Percentiles rank a stretch among this genome's conserved stretches.
Conservation (phyloP, 495 filamentous ascomycete species). For the Letharia lupina region DNA sequence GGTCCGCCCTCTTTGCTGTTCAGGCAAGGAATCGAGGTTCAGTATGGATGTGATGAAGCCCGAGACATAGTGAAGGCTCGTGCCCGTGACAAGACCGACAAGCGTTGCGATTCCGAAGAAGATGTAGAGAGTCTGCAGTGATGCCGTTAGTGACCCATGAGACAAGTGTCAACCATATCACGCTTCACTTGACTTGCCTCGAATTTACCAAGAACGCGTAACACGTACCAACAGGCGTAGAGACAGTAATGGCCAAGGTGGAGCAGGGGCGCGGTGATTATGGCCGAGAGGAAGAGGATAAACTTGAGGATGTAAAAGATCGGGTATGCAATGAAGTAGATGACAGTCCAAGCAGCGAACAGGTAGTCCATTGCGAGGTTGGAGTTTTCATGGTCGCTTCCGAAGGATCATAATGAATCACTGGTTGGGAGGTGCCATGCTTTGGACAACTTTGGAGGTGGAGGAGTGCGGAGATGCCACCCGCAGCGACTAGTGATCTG, state of each 20-base stretch:
- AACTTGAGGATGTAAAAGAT: constrained; percentile 29
- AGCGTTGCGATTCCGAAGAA: constrained; percentile 53
- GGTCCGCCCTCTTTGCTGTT: constrained; percentile 11
- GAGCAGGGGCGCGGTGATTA: constrained; percentile 40
- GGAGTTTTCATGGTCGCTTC: constrained; percentile 15
- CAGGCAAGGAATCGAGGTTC: constrained; percentile 9
- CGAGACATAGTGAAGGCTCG: constrained; percentile 38
- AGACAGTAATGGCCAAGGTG: constrained; percentile 34
- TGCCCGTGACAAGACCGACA: constrained; percentile 46
- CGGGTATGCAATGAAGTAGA: constrained; percentile 35
- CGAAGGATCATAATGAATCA: constrained; percentile 9
- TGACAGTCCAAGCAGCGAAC: constrained; percentile 22
- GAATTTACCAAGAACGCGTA: constrained; percentile 46
- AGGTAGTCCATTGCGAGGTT: constrained; percentile 27
- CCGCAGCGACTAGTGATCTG: background rate
- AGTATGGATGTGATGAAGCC: constrained; percentile 15
- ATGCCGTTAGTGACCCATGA: constrained; percentile 27
- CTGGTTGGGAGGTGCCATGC: background rate
- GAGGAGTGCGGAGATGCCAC: background rate
- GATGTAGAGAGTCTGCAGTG: constrained; percentile 51
- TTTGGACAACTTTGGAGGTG: too few species aligned
- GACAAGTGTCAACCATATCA: constrained; percentile 1
- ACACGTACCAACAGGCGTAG: constrained; percentile 32
- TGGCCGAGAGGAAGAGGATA: constrained; percentile 25
- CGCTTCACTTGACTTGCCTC: constrained; percentile 46